Evolutionary conservation across 495 filamentous ascomycete genomes (phyloP), one percentile per base, ranked within the genome.

Genomic region (Neurospora sp.): DNA sequence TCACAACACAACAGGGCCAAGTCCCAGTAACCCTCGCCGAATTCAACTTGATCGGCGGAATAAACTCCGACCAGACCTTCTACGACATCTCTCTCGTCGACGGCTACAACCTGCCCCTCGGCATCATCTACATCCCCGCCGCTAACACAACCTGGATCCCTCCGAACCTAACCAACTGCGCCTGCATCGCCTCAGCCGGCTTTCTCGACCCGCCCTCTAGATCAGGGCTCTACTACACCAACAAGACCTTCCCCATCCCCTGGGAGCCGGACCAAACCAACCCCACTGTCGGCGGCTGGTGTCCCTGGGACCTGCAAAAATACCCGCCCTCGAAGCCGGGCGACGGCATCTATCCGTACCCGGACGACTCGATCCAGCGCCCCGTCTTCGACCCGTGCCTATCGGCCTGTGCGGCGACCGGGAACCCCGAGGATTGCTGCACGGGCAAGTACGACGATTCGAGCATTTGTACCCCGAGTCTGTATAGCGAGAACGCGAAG

Each of bases 41-140:
- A 74, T 92, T 94, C 78, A 93, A 89, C 69, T 86, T 94, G 45
- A 83, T 85, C 44, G 88, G 87, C 38, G 87, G 87, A 53, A 81
- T 84, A n/a, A 79, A 82, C 40, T 83, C 84, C 71, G 84, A 81
- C 14, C 88, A 93, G 76, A 90, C 88, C 5, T 94, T 91, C 80
- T 94, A 94, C 80, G 93, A 95, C 80, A 91, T 95, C 73, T 93
- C 91, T 41, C 87, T 94, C 41, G 92, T 95, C 38, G 92, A 95
- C 79, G 92, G 93, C 48, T 94, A 94, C 85, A 94, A 94, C 79
- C 81, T 94, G 9, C 91, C 91, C 8, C 75, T 95, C 70, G 90
- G 84, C 38, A 89, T 95, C 72, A 82, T 91, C 70, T 90, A 85
- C 78, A 83, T 87, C 68, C 89, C 83, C 39, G 84, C 83, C 31